These are phyloP conservation scores for Hevea brasiliensis DNA, from an alignment of 345 rosid genomes.

Conservation along the genomic window DNA sequence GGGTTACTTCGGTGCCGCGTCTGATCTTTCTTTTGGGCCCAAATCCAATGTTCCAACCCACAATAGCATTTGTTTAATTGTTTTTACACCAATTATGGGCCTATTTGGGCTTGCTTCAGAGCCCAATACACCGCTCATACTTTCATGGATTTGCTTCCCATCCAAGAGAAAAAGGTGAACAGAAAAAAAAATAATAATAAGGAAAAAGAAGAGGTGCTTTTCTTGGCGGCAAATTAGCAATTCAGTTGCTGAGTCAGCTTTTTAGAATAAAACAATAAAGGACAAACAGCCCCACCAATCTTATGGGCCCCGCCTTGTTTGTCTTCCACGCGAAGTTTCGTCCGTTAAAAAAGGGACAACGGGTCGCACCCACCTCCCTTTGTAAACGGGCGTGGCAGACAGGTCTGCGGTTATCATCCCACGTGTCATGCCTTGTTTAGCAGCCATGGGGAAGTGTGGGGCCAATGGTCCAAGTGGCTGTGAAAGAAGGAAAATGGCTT, in stretches of 20 bases:
- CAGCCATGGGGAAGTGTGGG: neutral
- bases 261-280: neutral
- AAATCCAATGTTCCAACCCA: no score
- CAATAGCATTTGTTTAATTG: no score
- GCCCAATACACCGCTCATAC: no score
- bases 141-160: no score
- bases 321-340: conserved; percentile 35
- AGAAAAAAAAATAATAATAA: no score
- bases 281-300: neutral
- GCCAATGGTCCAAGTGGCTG: neutral
- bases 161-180: neutral
- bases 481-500: neutral
- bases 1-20: neutral
- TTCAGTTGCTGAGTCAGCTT: neutral
- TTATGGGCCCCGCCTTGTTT: conserved; percentile 17
- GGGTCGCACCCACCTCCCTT: conserved; percentile 15
- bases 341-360: neutral
- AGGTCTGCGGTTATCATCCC: neutral
- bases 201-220: no score
- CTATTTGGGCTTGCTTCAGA: no score
- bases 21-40: neutral
- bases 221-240: neutral
- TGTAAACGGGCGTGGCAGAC: conserved; percentile 28
- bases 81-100: no score
- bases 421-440: conserved; percentile 4